Evolutionary conservation across 768 basidiomycete genomes (phyloP).

Genomic region (Phaffia australis): DNA sequence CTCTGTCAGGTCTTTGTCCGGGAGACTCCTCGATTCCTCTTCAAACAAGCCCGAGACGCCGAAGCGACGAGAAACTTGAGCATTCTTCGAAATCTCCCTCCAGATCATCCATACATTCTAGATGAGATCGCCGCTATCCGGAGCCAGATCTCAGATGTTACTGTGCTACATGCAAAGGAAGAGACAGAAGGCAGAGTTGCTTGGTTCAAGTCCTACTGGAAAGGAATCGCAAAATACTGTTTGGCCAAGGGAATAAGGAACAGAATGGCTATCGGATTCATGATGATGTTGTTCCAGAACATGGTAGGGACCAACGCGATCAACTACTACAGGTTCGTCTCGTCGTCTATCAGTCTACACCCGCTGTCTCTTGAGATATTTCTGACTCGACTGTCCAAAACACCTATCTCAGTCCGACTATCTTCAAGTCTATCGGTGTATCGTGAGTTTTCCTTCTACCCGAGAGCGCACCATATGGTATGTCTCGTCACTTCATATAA

Average conservation of each 20-base stretch:
- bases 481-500: conserved; percentile 27
- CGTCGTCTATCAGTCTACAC: not conserved
- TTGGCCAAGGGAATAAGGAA: conserved; percentile 12
- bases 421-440: conserved; percentile 46
- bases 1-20: conserved; percentile 31
- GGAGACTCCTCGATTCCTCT: conserved; percentile 37
- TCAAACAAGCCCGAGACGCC: conserved; percentile 30
- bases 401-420: conserved; percentile 39
- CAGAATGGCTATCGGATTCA: conserved; percentile 21
- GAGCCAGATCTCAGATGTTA: conserved; percentile 14
- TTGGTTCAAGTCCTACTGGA: conserved; percentile 17
- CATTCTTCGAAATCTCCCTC: conserved; percentile 34
- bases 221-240: conserved; percentile 1
- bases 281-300: conserved; percentile 25
- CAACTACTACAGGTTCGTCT: conserved; percentile 8
- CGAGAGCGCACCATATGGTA: not conserved
- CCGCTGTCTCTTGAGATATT: not conserved
- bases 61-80: conserved; percentile 34
- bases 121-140: conserved; percentile 28
- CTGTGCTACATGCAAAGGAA: conserved; percentile 4
- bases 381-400: not conserved
- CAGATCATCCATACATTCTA: conserved; percentile 33
- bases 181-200: not conserved
- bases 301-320: conserved; percentile 20
- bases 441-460: conserved; percentile 20